These are phyloP conservation scores for Termitomyces sp. DNA, from an alignment of 768 basidiomycete species.

Conservation along the genomic window DNA sequence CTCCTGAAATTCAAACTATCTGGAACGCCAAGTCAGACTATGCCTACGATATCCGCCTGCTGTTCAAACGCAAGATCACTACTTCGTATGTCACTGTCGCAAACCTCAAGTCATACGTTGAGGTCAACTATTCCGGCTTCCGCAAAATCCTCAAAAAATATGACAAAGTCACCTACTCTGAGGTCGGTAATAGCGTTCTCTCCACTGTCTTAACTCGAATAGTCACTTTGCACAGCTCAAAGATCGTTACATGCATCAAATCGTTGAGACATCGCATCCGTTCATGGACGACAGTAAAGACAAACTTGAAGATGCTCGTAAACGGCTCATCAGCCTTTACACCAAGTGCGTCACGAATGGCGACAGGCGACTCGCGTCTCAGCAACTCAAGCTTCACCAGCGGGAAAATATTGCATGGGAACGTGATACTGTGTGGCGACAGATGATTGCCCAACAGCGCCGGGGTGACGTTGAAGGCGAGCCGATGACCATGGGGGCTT, in stretches of 20 bases:
- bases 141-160: conserved; percentile 97
- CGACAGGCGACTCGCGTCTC: conserved; percentile 61
- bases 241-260: conserved; percentile 66
- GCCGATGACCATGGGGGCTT: conserved; percentile 32
- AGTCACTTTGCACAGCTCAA: conserved; percentile 46
- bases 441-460: conserved; percentile 85
- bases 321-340: conserved; percentile 65
- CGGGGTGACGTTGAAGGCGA: conserved; percentile 45
- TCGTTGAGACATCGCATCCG: conserved; percentile 62
- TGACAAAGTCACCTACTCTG: conserved; percentile 85
- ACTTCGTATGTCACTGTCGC: conserved; percentile 73
- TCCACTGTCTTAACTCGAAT: neutral
- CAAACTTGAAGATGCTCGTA: conserved; percentile 51
- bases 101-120: conserved; percentile 79
- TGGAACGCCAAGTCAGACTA: conserved; percentile 81
- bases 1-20: conserved; percentile 37
- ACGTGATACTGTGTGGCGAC: conserved; percentile 94
- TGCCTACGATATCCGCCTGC: conserved; percentile 74
- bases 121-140: conserved; percentile 90
- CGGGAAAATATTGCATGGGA: conserved; percentile 96
- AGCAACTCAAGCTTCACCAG: conserved; percentile 81
- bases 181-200: conserved; percentile 27
- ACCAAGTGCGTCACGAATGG: conserved; percentile 79
- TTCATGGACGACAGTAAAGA: conserved; percentile 65
- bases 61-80: conserved; percentile 88